Evolutionary conservation across 2,329 filamentous ascomycete species (phyloP).

Genomic region (Cordyceps cicadae): DNA sequence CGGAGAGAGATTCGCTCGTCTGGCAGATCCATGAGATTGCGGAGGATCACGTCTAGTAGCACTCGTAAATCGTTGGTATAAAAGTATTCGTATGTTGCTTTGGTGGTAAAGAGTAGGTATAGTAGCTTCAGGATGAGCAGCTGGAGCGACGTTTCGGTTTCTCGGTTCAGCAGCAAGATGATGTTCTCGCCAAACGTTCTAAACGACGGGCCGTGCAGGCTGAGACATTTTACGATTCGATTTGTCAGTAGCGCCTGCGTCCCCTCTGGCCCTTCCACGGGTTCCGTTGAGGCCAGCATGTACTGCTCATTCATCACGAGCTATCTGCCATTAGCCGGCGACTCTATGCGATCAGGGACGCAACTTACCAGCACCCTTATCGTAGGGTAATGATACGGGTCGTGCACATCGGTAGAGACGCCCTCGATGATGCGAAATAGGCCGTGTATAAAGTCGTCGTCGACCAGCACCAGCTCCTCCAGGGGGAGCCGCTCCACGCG

Average conservation of each 20-base stretch:
- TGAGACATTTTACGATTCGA: conserved; percentile 84
- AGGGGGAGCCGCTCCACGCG: conserved; percentile 73
- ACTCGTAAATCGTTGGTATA: conserved; percentile 97
- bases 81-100: conserved; percentile 91
- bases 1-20: conserved; percentile 69
- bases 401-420: conserved; percentile 75
- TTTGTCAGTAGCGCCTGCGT: conserved; percentile 62
- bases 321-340: conserved; percentile 35
- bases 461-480: conserved; percentile 67
- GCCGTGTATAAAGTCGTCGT: conserved; percentile 74
- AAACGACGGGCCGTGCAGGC: conserved; percentile 68
- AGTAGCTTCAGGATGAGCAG: conserved; percentile 93
- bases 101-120: conserved; percentile 90
- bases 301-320: conserved; percentile 97
- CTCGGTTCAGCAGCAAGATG: conserved; percentile 87
- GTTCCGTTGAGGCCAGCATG: conserved; percentile 63
- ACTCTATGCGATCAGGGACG: neutral
- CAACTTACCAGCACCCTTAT: conserved; percentile 76
- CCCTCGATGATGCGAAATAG: conserved; percentile 84
- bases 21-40: conserved; percentile 91
- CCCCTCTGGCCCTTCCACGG: conserved; percentile 23
- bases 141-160: conserved; percentile 89
- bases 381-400: conserved; percentile 92
- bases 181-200: conserved; percentile 98
- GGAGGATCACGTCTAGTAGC: conserved; percentile 88